Evolutionary conservation across 2,329 filamentous ascomycete genomes (phyloP), one percentile per base, ranked within the genome.

Genomic region (Ophiocordyceps unilateralis): DNA sequence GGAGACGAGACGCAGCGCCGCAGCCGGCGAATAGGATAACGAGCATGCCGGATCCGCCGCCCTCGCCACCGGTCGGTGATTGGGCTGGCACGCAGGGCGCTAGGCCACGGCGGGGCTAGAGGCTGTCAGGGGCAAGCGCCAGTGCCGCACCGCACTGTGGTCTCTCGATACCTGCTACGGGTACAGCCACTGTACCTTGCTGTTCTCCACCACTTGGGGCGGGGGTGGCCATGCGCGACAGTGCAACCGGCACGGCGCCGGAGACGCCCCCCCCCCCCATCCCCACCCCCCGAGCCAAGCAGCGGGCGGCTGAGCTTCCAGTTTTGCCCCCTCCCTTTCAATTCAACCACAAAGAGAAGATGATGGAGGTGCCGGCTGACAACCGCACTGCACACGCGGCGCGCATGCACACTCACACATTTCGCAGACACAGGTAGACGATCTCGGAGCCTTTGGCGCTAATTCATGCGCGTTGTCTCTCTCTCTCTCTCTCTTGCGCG

Each of bases 61-160:
- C 48, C 50, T 61, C 50, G 56, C 57, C 58, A 59, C 58, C 51
- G 43, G 42, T 41, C 40, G 47, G 44, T 57, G 53, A 60, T 59
- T 60, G 58, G 57, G 46, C 44, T 48, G 49, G 45, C 41, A 32
- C 43, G 45, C 47, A 51, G 41, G 7, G 17, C 41, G 44, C 53
- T 54, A 55, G 42, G 20, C 41, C 42, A n/a, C 15, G n/a, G 8
- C 5, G 21, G 49, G 49, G 24, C 43, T 54, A 55, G 54, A 30
- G 39, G 43, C 44, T 46, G 32, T 34, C 30, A 34, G 41, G 44
- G 44, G 44, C 34, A 30, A 42, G 44, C 41, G 50, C 49, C 50
- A 46, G 49, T 49, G 51, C 48, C 23, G 23, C 11, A 5, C 11
- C 23, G 30, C 30, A 34, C 30, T 55, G 54, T 52, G 50, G 56